phyloP scores from a whole-genome alignment of 2,329 filamentous ascomycete species.

The Lanzia echinophila region DNA sequence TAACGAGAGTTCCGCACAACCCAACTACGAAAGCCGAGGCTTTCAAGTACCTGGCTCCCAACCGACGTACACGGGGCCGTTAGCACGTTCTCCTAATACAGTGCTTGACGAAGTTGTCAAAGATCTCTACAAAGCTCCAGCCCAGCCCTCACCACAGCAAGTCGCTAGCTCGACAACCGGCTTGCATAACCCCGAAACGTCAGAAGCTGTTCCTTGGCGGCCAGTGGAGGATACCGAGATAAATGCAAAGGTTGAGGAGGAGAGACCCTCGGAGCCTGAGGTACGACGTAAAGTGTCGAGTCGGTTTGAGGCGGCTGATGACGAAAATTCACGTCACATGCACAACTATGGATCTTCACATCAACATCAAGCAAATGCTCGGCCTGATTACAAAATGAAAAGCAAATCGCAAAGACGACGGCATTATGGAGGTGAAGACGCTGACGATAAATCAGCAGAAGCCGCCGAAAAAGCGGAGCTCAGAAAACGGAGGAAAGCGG shows the following conservation, averaged over 20 bases:
- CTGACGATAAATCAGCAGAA: constrained; percentile 27
- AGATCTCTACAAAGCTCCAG: not conserved
- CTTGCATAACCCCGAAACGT: too few relatives aligned
- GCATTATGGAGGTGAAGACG: constrained; percentile 19
- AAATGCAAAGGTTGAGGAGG: not conserved
- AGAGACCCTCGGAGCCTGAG: not conserved
- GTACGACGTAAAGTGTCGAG: constrained; percentile 1
- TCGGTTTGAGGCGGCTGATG: constrained; percentile 6
- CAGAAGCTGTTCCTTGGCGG: too few relatives aligned
- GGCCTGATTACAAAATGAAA: constrained; percentile 24
- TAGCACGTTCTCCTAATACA: not conserved
- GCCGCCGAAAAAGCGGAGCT: constrained; percentile 35
- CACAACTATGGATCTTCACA: too few relatives aligned
- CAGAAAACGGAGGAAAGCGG: constrained; percentile 36
- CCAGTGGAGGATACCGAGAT: not conserved
- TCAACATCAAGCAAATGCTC: constrained; percentile 15
- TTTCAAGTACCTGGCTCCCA: not conserved
- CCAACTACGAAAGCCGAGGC: not conserved
- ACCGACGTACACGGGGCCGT: not conserved
- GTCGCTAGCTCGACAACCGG: too few relatives aligned
- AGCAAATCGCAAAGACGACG: constrained; percentile 27
- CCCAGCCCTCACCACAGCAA: not conserved
- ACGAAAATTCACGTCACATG: not conserved
- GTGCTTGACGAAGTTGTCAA: not conserved
- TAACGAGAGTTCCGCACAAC: too few relatives aligned